Evolutionary conservation across 208 protist species (phyloP).

Genomic region (Leishmania turanica): DNA sequence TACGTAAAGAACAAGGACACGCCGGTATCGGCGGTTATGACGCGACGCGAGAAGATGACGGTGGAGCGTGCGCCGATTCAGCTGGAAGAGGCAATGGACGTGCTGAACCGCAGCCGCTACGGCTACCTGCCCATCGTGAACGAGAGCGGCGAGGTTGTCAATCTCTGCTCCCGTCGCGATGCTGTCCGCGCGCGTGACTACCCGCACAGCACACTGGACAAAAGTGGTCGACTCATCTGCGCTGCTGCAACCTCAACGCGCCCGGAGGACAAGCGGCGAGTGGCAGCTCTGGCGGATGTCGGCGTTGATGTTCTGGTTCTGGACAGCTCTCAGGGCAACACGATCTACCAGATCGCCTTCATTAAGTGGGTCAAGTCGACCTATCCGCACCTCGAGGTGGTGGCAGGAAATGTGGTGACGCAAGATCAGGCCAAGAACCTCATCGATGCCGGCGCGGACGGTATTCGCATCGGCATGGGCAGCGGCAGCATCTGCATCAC

Average conservation of each 20-base stretch:
- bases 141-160: slow-evolving; percentile 89
- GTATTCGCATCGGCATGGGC: slow-evolving; percentile 98
- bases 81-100: slow-evolving; percentile 95
- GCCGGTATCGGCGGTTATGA: slow-evolving; percentile 89
- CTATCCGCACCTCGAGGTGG: slow-evolving; percentile 85
- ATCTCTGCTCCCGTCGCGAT: slow-evolving; percentile 90
- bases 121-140: slow-evolving; percentile 98
- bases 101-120: slow-evolving; percentile 93
- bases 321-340: slow-evolving; percentile 97
- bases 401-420: slow-evolving; percentile 98
- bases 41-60: slow-evolving; percentile 75
- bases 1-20: slow-evolving; percentile 93
- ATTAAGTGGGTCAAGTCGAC: slow-evolving; percentile 94
- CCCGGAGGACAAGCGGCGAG: slow-evolving; percentile 87
- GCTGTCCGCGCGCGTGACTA: slow-evolving; percentile 81
- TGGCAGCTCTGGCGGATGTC: slow-evolving; percentile 78
- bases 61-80: slow-evolving; percentile 83
- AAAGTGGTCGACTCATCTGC: slow-evolving; percentile 73
- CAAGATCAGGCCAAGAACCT: slow-evolving; percentile 95
- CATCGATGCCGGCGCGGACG: slow-evolving; percentile 97
- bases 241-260: slow-evolving; percentile 94
- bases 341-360: slow-evolving; percentile 96
- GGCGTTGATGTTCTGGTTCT: slow-evolving; percentile 95
- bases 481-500: slow-evolving; percentile 98
- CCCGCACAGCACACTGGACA: slow-evolving; percentile 86